Evolutionary conservation across 2,329 filamentous ascomycete species (phyloP).

Genomic region (Sclerotinia glacialis): DNA sequence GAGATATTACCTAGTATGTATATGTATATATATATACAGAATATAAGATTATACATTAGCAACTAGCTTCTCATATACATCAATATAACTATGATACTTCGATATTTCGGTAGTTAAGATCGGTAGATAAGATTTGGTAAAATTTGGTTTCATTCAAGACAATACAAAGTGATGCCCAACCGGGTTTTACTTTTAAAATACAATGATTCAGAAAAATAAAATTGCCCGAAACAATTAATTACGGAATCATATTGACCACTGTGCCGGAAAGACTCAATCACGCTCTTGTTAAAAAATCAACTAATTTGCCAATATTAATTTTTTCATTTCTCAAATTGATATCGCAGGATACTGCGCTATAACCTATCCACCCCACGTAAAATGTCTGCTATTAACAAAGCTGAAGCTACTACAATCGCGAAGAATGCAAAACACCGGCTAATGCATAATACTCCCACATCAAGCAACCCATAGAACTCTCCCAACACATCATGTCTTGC

Average conservation of each 20-base stretch:
- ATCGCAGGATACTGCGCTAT: conserved; percentile 7
- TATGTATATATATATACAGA: too few relatives aligned
- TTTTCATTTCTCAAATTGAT: conserved; percentile 20
- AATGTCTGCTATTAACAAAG: conserved; percentile 16
- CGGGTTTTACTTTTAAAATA: neutral
- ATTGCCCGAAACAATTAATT: neutral
- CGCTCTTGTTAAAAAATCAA: neutral
- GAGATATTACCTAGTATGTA: too few relatives aligned
- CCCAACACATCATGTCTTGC: neutral
- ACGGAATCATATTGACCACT: neutral
- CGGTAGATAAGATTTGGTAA: too few relatives aligned
- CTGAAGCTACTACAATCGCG: conserved; percentile 8
- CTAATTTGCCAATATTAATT: neutral
- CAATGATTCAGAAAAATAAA: neutral
- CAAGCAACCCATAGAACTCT: neutral
- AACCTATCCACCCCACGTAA: neutral
- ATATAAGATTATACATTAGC: too few relatives aligned
- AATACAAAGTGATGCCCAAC: neutral
- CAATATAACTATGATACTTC: too few relatives aligned
- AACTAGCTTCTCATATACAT: too few relatives aligned
- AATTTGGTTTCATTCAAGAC: neutral
- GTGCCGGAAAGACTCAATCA: neutral
- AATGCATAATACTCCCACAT: conserved; percentile 6
- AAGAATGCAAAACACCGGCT: conserved; percentile 12
- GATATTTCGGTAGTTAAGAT: too few relatives aligned